Conservation (phyloP, 768 basidiomycete genomes). For the Trametes sanguinea region DNA sequence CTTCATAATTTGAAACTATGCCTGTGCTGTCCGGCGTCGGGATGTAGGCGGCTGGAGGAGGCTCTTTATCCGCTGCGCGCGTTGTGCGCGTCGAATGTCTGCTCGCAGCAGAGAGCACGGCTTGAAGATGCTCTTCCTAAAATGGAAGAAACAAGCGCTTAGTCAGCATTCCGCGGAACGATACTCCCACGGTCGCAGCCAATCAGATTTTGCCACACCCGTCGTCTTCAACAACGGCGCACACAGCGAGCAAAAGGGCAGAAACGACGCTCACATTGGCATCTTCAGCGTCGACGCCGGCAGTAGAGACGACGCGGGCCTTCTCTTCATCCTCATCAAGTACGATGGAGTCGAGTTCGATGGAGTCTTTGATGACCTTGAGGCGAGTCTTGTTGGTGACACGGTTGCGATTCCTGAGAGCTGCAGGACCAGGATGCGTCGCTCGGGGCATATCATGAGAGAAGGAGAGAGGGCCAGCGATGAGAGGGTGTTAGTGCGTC, state of each 20-base stretch:
- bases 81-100: constrained; percentile 43
- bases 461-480: constrained; percentile 39
- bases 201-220: constrained; percentile 50
- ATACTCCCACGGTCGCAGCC: constrained; percentile 46
- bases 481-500: constrained; percentile 25
- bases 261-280: constrained; percentile 73
- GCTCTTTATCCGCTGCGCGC: constrained; percentile 41
- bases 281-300: constrained; percentile 91
- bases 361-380: constrained; percentile 77
- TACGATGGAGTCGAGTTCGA: constrained; percentile 78
- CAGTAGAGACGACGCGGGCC: constrained; percentile 76
- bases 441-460: constrained; percentile 90
- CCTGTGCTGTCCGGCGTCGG: constrained; percentile 92
- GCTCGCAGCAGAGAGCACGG: constrained; percentile 56
- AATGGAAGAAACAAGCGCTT: constrained; percentile 31
- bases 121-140: constrained; percentile 61
- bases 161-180: constrained; percentile 58
- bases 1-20: constrained; percentile 72
- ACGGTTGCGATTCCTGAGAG: constrained; percentile 84
- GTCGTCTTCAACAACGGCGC: constrained; percentile 44
- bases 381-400: constrained; percentile 93
- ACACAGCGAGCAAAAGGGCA: constrained; percentile 36
- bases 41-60: constrained; percentile 68
- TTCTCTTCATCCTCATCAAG: constrained; percentile 88
- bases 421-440: constrained; percentile 72